A percentile compares a stretch with the other conserved stretches of the same genome.
Conservation (phyloP, 2,329 filamentous ascomycete genomes). For the Aspergillus sp. region DNA sequence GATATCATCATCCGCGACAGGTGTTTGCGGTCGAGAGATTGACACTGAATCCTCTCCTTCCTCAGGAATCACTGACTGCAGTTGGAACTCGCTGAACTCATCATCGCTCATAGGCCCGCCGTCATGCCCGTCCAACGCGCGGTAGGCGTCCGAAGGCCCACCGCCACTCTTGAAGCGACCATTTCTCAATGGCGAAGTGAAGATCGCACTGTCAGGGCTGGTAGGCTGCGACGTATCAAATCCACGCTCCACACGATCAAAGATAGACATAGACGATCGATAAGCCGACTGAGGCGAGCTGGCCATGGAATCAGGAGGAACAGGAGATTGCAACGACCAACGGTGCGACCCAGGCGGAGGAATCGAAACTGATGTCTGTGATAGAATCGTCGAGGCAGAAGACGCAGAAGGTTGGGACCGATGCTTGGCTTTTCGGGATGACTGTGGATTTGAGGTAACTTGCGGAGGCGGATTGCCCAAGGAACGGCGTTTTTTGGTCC, state of each 20-base stretch:
- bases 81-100: slow-evolving; percentile 20
- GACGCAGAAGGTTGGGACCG: slow-evolving; percentile 42
- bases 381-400: slow-evolving; percentile 60
- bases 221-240: slow-evolving; percentile 71
- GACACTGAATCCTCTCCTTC: slow-evolving; percentile 35
- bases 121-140: slow-evolving; percentile 25
- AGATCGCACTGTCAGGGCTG: slow-evolving; percentile 75
- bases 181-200: slow-evolving; percentile 63
- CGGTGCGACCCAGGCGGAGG: slow-evolving; percentile 46
- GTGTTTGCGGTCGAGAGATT: slow-evolving; percentile 12
- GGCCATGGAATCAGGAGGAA: slow-evolving; percentile 62
- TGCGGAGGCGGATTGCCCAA: slow-evolving; percentile 55
- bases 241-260: slow-evolving; percentile 68
- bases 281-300: slow-evolving; percentile 78
- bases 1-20: slow-evolving; percentile 20
- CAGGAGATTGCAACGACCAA: slow-evolving; percentile 43
- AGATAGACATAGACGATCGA: slow-evolving; percentile 67
- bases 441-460: slow-evolving; percentile 28
- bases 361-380: slow-evolving; percentile 61
- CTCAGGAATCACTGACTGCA: slow-evolving; percentile 40
- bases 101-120: slow-evolving; percentile 16
- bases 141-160: slow-evolving; percentile 56
- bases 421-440: slow-evolving; percentile 33
- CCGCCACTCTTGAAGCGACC: slow-evolving; percentile 59
- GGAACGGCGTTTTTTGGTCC: slow-evolving; percentile 71